Base-by-base conservation (phyloP, 2,329 filamentous ascomycete species). In the Trichoderma sp. region DNA sequence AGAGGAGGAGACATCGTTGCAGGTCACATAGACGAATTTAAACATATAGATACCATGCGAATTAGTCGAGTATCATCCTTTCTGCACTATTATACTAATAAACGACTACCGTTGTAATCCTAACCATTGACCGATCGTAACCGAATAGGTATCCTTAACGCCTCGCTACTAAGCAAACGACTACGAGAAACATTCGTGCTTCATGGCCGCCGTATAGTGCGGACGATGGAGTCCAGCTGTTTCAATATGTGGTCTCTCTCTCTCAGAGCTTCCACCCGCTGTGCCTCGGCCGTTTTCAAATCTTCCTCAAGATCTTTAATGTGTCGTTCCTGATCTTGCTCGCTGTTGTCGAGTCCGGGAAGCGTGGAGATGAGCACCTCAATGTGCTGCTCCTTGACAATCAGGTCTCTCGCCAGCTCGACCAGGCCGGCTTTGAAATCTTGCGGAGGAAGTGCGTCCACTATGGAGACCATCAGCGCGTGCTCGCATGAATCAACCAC, bases 371-470 rank as follows among this genome's bases (percentile, higher is more conserved):
- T 91, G 57, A 95, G 81, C 53, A 87, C 83, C 77, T 95, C 92
- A 70, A 95, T 93, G 80, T 94, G 91, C 80, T 94, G 91, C 73
- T 93, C 90, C 74, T 94, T 93, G 68, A 91, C 78, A 68, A 94
- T 89, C 29, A 95, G 82, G 76, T 94, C 92, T 70, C 87, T 86
- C 42, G 91, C 90, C 64, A 95, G 83, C 77, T 94, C 92, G 69
- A 88, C 83, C 75, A 93, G 86, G 56, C 89, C 87, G 3, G 86
- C 85, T 66, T 86, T 83, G 78, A 92, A 92, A 60, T 87, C 86
- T 50, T 90, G 87, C 10, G 85, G 79, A 0, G 87, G 82, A 29
- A 90, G 82, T 3, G 89, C 84, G 25, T 89, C 86, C 22, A 90
- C 88, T 87, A 70, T 4, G 10, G 4, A n/a, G 5, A 29, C 9